Evolutionary conservation across 495 filamentous ascomycete genomes (phyloP).

Genomic region (Penicillium verhagenii): DNA sequence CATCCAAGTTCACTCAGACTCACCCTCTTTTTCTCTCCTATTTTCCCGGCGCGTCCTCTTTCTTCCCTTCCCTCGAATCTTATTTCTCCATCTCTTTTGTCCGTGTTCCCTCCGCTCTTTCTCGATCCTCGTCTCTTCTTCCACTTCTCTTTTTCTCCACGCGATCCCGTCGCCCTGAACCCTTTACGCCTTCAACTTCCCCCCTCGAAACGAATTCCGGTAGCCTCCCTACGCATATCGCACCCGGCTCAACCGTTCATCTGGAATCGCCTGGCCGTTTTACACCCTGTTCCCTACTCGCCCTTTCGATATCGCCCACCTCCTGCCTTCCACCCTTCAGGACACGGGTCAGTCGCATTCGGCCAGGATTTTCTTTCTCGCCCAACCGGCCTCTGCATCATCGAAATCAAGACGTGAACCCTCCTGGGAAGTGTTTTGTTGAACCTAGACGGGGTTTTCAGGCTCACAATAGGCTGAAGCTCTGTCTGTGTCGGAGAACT

Average conservation of each 20-base stretch:
- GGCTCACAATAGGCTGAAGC: neutral
- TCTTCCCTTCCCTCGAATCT: conserved; percentile 29
- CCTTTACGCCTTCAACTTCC: conserved; percentile 30
- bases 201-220: conserved; percentile 25
- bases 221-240: conserved; percentile 20
- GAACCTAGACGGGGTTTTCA: neutral
- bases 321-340: conserved; percentile 14
- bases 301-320: neutral
- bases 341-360: conserved; percentile 20
- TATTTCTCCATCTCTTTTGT: conserved; percentile 24
- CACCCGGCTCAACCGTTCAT: conserved; percentile 16
- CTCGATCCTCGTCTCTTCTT: conserved; percentile 18
- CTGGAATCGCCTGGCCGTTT: conserved; percentile 14
- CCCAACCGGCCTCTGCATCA: neutral
- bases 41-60: conserved; percentile 30
- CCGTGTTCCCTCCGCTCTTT: conserved; percentile 21
- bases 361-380: conserved; percentile 15
- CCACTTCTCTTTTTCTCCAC: conserved; percentile 31
- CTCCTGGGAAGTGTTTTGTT: neutral
- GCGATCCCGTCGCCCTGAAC: conserved; percentile 30
- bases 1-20: conserved; percentile 18
- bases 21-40: conserved; percentile 34
- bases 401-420: neutral
- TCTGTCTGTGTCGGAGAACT: neutral
- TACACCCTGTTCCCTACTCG: neutral